Evolutionary conservation across 352 stramenopile species (phyloP), one percentile per base, ranked within the genome.

Genomic region (Blastocystis sp.): DNA sequence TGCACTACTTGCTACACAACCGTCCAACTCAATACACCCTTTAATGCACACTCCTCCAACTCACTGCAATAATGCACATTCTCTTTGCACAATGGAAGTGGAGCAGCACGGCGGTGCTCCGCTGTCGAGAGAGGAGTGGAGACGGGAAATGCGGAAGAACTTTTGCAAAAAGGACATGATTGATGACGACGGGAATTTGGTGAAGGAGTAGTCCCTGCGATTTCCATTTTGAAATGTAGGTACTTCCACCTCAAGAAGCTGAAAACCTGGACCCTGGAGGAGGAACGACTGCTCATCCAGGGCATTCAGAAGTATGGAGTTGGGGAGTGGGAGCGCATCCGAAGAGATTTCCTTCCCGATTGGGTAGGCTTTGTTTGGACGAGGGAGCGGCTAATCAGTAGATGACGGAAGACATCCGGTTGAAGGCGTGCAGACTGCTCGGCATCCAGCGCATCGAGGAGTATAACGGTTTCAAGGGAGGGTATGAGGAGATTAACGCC

Each of bases 241-340:
- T 84, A 84, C 34, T 84, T 84, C 28, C 74, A 84, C n/a, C 45
- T 67, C 11, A 84, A 84, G 41, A 84, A 84, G 53, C 66, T 84
- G 41, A 84, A 84, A 45, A 69, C 74, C 19, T 84, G 74, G 74
- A 84, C 74, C 9, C 56, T 84, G 21, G 48, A 34, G 3, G 74
- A 84, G 52, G 74, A 84, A 52, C 23, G 69, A 10, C 74, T 84
- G 21, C 56, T 84, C 34, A 84, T 84, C 52, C 14, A 84, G 21
- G 74, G 74, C 4, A 84, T 84, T 23, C 3, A 84, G 53, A 43
- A 34, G 34, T 84, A 84, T 52, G 74, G 74, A 38, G 60, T 84
- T 66, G 74, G 74, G 14, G 74, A 84, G 69, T 84, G 74, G 74
- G 74, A 84, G 61, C n/a, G 74, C 23, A 67, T 84, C 3, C 48